Conservation (phyloP, 1,284 basidiomycete genomes). For the Sanghuangporus sanghuang region DNA sequence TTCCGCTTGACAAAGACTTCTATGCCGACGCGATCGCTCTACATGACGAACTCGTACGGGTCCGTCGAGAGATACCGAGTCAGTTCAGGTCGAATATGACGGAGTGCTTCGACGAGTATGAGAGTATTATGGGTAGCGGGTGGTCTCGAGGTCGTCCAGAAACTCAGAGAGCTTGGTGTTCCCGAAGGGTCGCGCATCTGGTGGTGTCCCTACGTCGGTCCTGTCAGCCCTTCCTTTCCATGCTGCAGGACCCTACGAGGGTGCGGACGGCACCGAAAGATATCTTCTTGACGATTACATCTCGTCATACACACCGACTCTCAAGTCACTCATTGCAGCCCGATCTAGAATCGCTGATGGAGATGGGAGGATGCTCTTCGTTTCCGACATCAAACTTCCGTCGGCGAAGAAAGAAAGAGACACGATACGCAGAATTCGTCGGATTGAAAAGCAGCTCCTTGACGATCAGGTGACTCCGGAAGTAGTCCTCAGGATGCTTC, state of each 20-base stretch:
- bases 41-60: not conserved
- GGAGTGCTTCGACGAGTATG: constrained; percentile 22
- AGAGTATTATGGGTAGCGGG: constrained; percentile 28
- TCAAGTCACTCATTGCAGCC: constrained; percentile 28
- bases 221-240: constrained; percentile 36
- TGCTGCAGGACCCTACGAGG: not conserved
- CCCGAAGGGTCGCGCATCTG: constrained; percentile 31
- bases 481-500: not conserved
- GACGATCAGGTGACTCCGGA: not conserved
- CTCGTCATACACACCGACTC: constrained; percentile 35
- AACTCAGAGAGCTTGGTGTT: constrained; percentile 18
- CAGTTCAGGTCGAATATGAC: constrained; percentile 9
- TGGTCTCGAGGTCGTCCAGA: constrained; percentile 28
- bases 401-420: not conserved
- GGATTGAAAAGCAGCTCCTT: not conserved
- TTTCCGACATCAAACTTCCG: not conserved
- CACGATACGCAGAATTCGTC: not conserved
- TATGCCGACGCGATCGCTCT: not conserved
- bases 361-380: not conserved
- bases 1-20: not conserved
- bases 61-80: not conserved
- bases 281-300: constrained; percentile 28
- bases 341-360: not conserved
- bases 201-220: constrained; percentile 38
- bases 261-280: not conserved